phyloP scores from a whole-genome alignment of 768 basidiomycete genomes.

The Suillus americanus region DNA sequence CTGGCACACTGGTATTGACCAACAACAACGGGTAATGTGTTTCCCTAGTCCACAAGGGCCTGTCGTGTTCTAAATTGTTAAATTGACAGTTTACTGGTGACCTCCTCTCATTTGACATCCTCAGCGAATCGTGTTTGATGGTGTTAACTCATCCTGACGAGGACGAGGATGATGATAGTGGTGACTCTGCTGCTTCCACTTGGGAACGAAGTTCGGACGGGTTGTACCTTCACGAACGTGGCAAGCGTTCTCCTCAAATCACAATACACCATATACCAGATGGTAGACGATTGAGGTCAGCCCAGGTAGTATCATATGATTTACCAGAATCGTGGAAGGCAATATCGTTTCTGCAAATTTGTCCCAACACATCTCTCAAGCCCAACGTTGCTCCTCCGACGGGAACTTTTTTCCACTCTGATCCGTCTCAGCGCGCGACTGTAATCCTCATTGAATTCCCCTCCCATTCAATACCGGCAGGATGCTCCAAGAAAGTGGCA shows the following conservation, averaged over 20 bases:
- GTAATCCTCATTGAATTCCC: constrained; percentile 44
- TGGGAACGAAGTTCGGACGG: constrained; percentile 33
- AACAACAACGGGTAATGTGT: neutral
- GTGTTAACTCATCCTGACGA: constrained; percentile 32
- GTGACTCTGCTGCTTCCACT: constrained; percentile 7
- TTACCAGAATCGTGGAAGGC: constrained; percentile 53
- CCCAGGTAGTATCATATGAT: constrained; percentile 40
- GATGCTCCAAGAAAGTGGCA: constrained; percentile 42
- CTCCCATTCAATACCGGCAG: constrained; percentile 33
- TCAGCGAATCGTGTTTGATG: constrained; percentile 25
- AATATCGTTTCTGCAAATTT: constrained; percentile 44
- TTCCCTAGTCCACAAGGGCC: neutral
- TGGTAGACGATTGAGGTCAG: constrained; percentile 11
- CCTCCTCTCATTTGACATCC: constrained; percentile 30
- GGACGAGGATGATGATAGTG: constrained; percentile 31
- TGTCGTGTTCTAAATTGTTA: neutral
- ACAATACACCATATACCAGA: constrained; percentile 22
- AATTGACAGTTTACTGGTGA: constrained; percentile 25
- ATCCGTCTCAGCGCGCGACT: constrained; percentile 50
- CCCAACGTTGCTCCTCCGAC: constrained; percentile 35
- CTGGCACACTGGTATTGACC: constrained; percentile 26
- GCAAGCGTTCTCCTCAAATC: constrained; percentile 32
- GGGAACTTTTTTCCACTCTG: constrained; percentile 55
- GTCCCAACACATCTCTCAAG: constrained; percentile 45
- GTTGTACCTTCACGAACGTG: constrained; percentile 29